These are phyloP conservation scores for Linum usitatissimum DNA, from an alignment of 345 rosid genomes.

Conservation along the genomic window DNA sequence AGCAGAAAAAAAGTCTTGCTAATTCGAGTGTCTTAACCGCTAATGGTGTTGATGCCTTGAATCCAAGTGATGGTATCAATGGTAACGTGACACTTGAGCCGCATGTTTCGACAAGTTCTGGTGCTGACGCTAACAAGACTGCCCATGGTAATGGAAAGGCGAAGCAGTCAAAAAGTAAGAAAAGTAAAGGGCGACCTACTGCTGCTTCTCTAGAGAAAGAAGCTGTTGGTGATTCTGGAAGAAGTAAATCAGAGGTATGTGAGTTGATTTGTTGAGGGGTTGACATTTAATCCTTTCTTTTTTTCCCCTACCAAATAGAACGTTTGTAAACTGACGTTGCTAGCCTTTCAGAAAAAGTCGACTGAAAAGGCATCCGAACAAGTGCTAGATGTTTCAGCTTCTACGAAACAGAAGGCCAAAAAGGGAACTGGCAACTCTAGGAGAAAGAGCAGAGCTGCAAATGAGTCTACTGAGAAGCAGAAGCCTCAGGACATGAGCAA, in stretches of 20 bases:
- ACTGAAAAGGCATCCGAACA: slow-evolving; percentile 15
- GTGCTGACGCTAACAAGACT: background rate
- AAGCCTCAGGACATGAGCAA: slow-evolving; percentile 28
- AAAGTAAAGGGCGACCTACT: background rate
- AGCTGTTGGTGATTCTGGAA: slow-evolving; percentile 7
- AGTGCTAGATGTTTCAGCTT: slow-evolving; percentile 24
- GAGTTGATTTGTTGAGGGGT: slow-evolving; percentile 7
- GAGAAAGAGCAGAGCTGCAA: slow-evolving; percentile 24
- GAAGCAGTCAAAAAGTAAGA: background rate
- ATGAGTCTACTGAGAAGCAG: slow-evolving; percentile 24
- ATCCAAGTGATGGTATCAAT: background rate
- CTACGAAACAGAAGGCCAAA: slow-evolving; percentile 28
- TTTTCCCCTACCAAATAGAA: background rate
- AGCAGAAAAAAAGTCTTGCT: background rate
- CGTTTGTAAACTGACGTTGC: slow-evolving; percentile 21
- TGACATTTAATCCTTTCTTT: slow-evolving; percentile 11
- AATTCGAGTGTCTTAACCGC: background rate
- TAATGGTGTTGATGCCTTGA: background rate
- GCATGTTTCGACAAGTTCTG: background rate
- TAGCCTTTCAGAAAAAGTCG: slow-evolving; percentile 33
- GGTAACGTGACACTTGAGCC: background rate
- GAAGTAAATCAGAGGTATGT: slow-evolving; percentile 32
- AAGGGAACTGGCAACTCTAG: slow-evolving; percentile 26
- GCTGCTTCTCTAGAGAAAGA: slow-evolving; percentile 1
- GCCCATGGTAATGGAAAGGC: background rate